Percentiles rank a stretch among this genome's conserved stretches.
Conservation (phyloP, 768 basidiomycete genomes). For the Mycena latifolia region DNA sequence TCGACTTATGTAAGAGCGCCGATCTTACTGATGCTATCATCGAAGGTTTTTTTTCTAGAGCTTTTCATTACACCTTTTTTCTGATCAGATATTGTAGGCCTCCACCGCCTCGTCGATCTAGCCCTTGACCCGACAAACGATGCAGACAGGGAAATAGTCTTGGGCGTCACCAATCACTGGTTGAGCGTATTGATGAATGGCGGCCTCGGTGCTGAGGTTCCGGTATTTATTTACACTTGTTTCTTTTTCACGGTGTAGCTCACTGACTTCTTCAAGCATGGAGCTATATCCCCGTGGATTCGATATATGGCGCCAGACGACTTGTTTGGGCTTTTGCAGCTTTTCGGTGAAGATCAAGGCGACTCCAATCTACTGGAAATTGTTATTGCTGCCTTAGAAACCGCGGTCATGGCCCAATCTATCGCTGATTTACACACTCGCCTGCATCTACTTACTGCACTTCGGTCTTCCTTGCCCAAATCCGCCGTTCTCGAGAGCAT, state of each 20-base stretch:
- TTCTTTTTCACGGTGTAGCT: conserved; percentile 3
- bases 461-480: conserved; percentile 50
- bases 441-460: conserved; percentile 52
- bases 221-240: conserved; percentile 16
- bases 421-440: conserved; percentile 45
- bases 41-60: conserved; percentile 50
- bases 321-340: conserved; percentile 59
- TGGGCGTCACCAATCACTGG: conserved; percentile 62
- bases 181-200: conserved; percentile 30
- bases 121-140: conserved; percentile 50
- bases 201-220: conserved; percentile 31
- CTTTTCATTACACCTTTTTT: neutral
- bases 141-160: conserved; percentile 54
- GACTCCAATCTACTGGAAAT: conserved; percentile 46
- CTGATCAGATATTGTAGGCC: conserved; percentile 46
- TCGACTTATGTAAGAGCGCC: conserved; percentile 47
- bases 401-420: conserved; percentile 36
- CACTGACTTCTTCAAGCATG: conserved; percentile 37
- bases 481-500: conserved; percentile 59
- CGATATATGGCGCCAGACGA: conserved; percentile 60
- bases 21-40: conserved; percentile 41
- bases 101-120: conserved; percentile 54
- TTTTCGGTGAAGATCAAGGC: conserved; percentile 39
- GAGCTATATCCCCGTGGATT: conserved; percentile 62
- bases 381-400: conserved; percentile 52